Evolutionary conservation across 164 flowering plant genomes (phyloP).

Genomic region (Piper longum): DNA sequence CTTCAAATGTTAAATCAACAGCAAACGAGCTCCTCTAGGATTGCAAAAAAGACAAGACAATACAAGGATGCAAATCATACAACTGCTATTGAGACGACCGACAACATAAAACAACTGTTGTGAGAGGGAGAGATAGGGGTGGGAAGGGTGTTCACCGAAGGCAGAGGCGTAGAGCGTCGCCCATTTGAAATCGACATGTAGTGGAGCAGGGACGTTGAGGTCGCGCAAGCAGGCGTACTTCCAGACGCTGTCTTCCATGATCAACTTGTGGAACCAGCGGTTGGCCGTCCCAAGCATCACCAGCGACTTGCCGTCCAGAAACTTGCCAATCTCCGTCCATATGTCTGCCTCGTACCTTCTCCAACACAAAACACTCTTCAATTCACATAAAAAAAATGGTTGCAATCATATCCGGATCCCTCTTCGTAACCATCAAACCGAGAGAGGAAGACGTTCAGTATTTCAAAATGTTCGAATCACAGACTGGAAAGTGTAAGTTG

Average conservation of each 20-base stretch:
- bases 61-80: neutral
- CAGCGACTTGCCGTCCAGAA: conserved; percentile 57
- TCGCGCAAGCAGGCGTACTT: conserved; percentile 74
- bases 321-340: conserved; percentile 87
- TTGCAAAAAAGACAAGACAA: no score
- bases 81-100: neutral
- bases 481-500: no score
- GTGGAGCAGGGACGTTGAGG: conserved; percentile 58
- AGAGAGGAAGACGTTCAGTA: no score
- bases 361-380: neutral
- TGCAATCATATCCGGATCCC: no score
- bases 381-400: no score
- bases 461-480: no score
- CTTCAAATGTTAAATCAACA: no score
- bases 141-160: conserved; percentile 32
- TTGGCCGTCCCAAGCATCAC: conserved; percentile 57
- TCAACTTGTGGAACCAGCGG: conserved; percentile 55
- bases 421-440: no score
- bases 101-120: neutral
- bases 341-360: conserved; percentile 59
- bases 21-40: no score
- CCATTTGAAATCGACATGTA: conserved; percentile 48
- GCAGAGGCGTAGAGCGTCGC: conserved; percentile 53
- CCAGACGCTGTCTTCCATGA: conserved; percentile 67
- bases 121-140: neutral